These are phyloP conservation scores for Boletellus sp. DNA, from an alignment of 768 basidiomycete species.

Conservation along the genomic window DNA sequence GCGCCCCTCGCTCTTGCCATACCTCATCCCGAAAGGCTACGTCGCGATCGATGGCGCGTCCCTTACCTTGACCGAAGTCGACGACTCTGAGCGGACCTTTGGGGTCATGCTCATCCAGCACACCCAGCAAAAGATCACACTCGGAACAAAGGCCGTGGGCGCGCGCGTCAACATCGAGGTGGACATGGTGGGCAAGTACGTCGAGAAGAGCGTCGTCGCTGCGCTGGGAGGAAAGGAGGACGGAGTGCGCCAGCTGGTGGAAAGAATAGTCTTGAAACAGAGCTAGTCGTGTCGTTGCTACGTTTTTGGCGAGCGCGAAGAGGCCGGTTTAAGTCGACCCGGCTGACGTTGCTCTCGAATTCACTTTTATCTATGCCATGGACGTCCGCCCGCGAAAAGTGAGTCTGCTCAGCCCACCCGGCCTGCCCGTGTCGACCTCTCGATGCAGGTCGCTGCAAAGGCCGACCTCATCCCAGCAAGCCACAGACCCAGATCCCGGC, in stretches of 20 bases:
- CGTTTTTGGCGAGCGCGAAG: conserved; percentile 2
- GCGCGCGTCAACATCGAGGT: conserved; percentile 92
- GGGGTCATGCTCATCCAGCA: conserved; percentile 95
- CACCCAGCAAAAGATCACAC: conserved; percentile 83
- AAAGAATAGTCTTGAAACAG: conserved; percentile 47
- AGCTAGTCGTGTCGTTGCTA: not conserved
- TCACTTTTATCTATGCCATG: conserved; percentile 26
- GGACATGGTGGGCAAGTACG: conserved; percentile 92
- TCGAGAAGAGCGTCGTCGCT: conserved; percentile 75
- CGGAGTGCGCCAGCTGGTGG: conserved; percentile 47
- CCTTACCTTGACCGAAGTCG: conserved; percentile 81
- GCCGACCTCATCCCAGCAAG: conserved; percentile 39
- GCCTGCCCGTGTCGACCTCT: conserved; percentile 10
- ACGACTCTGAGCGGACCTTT: conserved; percentile 60
- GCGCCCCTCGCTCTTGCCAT: conserved; percentile 66
- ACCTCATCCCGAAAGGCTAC: conserved; percentile 93
- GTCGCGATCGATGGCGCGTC: conserved; percentile 93
- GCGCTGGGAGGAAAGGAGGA: conserved; percentile 54
- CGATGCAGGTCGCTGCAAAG: conserved; percentile 50
- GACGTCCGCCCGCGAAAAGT: conserved; percentile 47
- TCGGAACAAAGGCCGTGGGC: conserved; percentile 71
- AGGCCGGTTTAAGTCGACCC: not conserved
- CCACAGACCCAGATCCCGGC: conserved; percentile 37
- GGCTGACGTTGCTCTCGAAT: conserved; percentile 2
- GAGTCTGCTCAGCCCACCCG: conserved; percentile 8